Percentiles rank a stretch among this genome's conserved stretches.
These are phyloP conservation scores for Aspergillus asperescens DNA, from an alignment of 495 filamentous ascomycete species.

Conservation along the genomic window DNA sequence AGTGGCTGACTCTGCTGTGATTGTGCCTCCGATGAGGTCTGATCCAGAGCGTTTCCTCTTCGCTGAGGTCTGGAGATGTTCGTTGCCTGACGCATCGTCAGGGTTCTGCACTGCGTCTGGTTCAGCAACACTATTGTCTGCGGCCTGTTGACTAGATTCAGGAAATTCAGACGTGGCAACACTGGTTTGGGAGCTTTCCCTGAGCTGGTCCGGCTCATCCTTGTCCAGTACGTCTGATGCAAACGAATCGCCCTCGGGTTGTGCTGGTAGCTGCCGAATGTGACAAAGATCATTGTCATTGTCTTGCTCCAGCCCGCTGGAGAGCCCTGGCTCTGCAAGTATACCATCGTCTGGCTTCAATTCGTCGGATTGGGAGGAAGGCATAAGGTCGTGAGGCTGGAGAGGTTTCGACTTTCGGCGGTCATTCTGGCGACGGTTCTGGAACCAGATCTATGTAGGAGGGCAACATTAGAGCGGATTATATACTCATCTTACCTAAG, in stretches of 20 bases:
- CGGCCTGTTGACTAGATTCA: constrained; percentile 26
- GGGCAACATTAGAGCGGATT: constrained; percentile 7
- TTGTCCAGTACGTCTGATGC: constrained; percentile 30
- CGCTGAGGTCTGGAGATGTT: constrained; percentile 18
- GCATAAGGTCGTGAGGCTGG: constrained; percentile 69
- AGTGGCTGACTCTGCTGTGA: constrained; percentile 14
- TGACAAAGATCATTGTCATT: constrained; percentile 22
- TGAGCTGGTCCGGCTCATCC: constrained; percentile 23
- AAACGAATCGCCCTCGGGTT: constrained; percentile 32
- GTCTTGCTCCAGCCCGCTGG: constrained; percentile 30
- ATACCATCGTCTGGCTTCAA: constrained; percentile 48
- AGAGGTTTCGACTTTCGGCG: constrained; percentile 86
- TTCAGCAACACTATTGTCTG: constrained; percentile 19
- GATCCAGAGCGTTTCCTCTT: constrained; percentile 39
- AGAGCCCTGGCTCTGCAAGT: constrained; percentile 29
- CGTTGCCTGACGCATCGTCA: constrained; percentile 16
- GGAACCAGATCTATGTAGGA: constrained; percentile 95
- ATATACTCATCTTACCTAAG: constrained; percentile 10
- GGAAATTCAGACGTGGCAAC: constrained; percentile 29
- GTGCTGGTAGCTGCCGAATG: constrained; percentile 16
- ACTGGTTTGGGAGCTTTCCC: constrained; percentile 35
- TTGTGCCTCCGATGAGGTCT: constrained; percentile 23
- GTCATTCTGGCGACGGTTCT: constrained; percentile 92
- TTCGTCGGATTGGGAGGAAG: constrained; percentile 49
- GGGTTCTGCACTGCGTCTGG: constrained; percentile 17